phyloP scores from a whole-genome alignment of 2,329 filamentous ascomycete species.

The Fusarium phyllophilum region DNA sequence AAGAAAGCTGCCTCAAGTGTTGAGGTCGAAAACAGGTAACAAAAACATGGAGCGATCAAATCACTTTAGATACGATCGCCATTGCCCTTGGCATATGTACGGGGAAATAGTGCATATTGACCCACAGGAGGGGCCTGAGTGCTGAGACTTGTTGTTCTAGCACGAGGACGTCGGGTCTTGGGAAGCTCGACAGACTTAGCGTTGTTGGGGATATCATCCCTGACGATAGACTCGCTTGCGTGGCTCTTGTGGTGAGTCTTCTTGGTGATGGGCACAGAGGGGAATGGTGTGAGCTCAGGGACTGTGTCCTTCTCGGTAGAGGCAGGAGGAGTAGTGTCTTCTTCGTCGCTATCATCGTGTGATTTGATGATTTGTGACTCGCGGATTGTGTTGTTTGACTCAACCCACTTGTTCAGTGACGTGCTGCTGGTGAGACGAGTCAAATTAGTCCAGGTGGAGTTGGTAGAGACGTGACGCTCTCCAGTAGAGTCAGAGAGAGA shows the following conservation, averaged over 20 bases:
- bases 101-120: slow-evolving; percentile 59
- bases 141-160: slow-evolving; percentile 59
- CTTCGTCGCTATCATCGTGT: slow-evolving; percentile 36
- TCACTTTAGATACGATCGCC: slow-evolving; percentile 47
- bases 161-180: slow-evolving; percentile 52
- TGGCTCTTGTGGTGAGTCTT: slow-evolving; percentile 50
- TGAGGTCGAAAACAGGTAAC: slow-evolving; percentile 4
- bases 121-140: slow-evolving; percentile 55
- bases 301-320: slow-evolving; percentile 48
- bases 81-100: slow-evolving; percentile 46
- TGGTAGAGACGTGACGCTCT: slow-evolving; percentile 63
- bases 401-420: slow-evolving; percentile 53
- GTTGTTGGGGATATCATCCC: slow-evolving; percentile 42
- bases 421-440: slow-evolving; percentile 66
- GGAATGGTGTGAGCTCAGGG: slow-evolving; percentile 49
- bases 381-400: slow-evolving; percentile 48
- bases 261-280: slow-evolving; percentile 38
- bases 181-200: slow-evolving; percentile 45
- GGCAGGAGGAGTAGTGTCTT: slow-evolving; percentile 40
- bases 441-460: slow-evolving; percentile 63
- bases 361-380: slow-evolving; percentile 39
- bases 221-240: slow-evolving; percentile 51
- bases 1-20: slow-evolving; percentile 4
- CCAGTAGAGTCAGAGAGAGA: slow-evolving; percentile 59
- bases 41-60: slow-evolving; percentile 6